Conservation (phyloP, 805 yeast genomes). For the Wickerhamomyces ciferrii region DNA sequence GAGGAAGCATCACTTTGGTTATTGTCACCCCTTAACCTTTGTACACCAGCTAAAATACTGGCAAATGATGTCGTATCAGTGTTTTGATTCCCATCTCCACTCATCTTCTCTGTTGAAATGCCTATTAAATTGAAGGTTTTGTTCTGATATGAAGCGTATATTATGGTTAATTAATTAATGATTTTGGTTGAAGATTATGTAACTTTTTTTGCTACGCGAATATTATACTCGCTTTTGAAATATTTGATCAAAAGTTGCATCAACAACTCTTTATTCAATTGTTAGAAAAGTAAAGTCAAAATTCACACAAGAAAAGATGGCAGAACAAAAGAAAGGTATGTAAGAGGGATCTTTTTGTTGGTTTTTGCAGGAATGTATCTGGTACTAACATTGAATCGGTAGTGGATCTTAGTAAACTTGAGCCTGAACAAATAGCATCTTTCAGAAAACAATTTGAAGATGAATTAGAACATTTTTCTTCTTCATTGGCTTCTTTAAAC, state of each 20-base stretch:
- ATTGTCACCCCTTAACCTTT: constrained; percentile 40
- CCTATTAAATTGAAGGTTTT: neutral
- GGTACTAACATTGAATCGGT: neutral
- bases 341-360: too few relatives aligned
- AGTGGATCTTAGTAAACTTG: constrained; percentile 67
- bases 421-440: constrained; percentile 79
- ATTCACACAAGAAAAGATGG: too few relatives aligned
- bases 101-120: neutral
- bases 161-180: neutral
- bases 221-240: too few relatives aligned
- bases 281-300: too few relatives aligned
- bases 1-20: constrained; percentile 15
- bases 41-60: constrained; percentile 66
- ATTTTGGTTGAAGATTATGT: neutral
- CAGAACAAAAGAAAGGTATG: constrained; percentile 9
- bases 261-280: too few relatives aligned
- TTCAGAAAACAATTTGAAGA: constrained; percentile 79
- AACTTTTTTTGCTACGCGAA: neutral
- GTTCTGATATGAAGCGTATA: too few relatives aligned
- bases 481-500: constrained; percentile 76
- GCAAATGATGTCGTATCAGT: constrained; percentile 61
- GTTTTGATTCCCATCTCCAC: constrained; percentile 14
- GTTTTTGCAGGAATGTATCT: too few relatives aligned
- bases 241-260: too few relatives aligned
- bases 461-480: constrained; percentile 81